Evolutionary conservation across 78 protist species (phyloP).

Genomic region (Diacronema lutheri): DNA sequence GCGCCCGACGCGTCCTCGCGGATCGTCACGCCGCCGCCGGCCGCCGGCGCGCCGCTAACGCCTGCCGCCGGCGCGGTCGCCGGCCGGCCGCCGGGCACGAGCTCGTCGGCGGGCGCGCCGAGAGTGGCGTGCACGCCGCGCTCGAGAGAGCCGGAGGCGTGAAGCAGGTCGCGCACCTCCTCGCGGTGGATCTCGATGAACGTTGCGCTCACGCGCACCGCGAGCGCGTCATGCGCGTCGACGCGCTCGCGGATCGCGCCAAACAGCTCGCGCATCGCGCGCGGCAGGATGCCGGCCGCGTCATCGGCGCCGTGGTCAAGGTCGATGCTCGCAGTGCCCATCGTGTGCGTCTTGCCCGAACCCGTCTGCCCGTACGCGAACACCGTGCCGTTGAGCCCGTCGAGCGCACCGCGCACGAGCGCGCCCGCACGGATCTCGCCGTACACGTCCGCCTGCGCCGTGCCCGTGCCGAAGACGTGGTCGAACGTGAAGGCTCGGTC

Average conservation of each 20-base stretch:
- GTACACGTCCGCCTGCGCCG: not conserved
- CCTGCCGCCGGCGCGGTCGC: not conserved
- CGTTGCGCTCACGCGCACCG: not conserved
- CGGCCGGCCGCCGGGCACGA: not conserved
- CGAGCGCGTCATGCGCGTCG: not conserved
- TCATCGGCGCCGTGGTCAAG: not conserved
- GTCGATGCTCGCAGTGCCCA: not conserved
- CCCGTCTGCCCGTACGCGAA: constrained; percentile 39
- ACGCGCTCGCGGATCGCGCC: not conserved
- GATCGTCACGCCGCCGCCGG: not conserved
- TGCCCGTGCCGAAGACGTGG: not conserved
- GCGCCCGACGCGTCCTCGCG: constrained; percentile 32
- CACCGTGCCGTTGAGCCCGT: constrained; percentile 8
- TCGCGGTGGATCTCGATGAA: constrained; percentile 64
- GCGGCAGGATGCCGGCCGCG: constrained; percentile 49
- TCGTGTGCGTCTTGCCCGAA: constrained; percentile 37
- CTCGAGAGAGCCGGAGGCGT: not conserved
- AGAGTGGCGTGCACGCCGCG: not conserved
- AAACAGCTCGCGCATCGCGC: constrained; percentile 30
- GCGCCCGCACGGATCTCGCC: not conserved
- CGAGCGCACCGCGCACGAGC: not conserved
- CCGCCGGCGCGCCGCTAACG: too few species aligned
- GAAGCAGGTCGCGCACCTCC: constrained; percentile 35
- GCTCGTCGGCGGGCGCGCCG: too few species aligned
- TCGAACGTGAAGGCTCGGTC: constrained; percentile 18